A percentile compares a stretch with the other conserved stretches of the same genome.
Conservation (phyloP, 805 yeast species). For the Tetrapisispora fleetii region DNA sequence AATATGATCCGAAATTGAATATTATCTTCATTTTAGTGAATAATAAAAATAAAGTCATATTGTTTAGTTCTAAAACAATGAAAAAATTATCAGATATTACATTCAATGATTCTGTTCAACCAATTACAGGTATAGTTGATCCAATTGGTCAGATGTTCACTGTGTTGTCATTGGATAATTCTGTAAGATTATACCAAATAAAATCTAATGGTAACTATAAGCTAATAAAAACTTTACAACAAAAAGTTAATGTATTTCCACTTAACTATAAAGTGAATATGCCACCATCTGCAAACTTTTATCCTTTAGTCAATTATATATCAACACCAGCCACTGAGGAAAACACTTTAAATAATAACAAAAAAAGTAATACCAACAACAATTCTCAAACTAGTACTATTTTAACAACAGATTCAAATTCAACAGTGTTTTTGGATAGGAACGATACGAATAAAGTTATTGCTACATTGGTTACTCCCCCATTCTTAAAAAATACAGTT, state of each 20-base stretch:
- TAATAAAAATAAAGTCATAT: constrained; percentile 13
- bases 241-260: constrained; percentile 24
- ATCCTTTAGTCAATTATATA: constrained; percentile 25
- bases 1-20: constrained; percentile 11
- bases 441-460: constrained; percentile 19
- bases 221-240: constrained; percentile 17
- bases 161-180: constrained; percentile 20
- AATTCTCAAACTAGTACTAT: not conserved
- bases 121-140: constrained; percentile 22
- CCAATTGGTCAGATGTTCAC: constrained; percentile 22
- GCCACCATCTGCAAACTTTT: constrained; percentile 26
- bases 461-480: constrained; percentile 23
- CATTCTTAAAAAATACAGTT: constrained; percentile 22
- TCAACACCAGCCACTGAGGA: constrained; percentile 10
- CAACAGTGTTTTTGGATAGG: constrained; percentile 22
- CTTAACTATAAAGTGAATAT: constrained; percentile 25
- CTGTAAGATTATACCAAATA: constrained; percentile 22
- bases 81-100: constrained; percentile 11
- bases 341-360: not conserved
- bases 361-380: not conserved
- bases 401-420: constrained; percentile 12
- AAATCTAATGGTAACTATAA: constrained; percentile 17
- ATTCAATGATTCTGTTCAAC: constrained; percentile 12
- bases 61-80: constrained; percentile 11
- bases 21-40: constrained; percentile 18